phyloP scores from a whole-genome alignment of 1,139 yeast species.

The Geotrichum fermentans region DNA sequence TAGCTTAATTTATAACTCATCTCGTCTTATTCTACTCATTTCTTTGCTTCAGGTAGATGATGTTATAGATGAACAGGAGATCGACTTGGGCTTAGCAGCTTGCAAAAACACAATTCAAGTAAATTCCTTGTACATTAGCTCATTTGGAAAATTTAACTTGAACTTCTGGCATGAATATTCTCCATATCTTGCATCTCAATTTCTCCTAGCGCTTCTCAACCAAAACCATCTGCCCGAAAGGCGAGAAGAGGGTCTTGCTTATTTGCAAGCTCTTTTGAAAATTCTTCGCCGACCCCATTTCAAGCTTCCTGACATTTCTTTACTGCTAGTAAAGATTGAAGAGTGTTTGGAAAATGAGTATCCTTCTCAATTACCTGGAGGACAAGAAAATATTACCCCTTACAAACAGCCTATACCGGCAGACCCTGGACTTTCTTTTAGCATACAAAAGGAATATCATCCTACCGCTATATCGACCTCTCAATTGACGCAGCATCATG shows the following conservation, averaged over 20 bases:
- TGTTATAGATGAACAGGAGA: conserved; percentile 3
- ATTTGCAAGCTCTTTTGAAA: conserved; percentile 3
- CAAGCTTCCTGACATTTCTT: conserved; percentile 2
- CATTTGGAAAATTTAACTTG: conserved; percentile 14
- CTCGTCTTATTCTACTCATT: conserved; percentile 5
- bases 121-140: conserved; percentile 7
- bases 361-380: no score
- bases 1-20: conserved; percentile 14
- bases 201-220: conserved; percentile 7
- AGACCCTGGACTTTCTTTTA: no score
- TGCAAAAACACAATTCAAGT: conserved; percentile 6
- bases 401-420: no score
- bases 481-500: no score
- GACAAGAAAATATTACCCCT: no score
- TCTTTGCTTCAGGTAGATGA: conserved; percentile 7
- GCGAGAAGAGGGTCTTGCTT: neutral
- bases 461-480: no score
- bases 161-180: conserved; percentile 18
- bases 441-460: no score
- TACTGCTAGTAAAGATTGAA: conserved; percentile 3
- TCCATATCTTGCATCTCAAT: conserved; percentile 15
- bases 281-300: conserved; percentile 10
- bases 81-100: conserved; percentile 9
- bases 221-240: neutral
- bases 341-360: neutral